A percentile compares a stretch with the other conserved stretches of the same genome.
Conservation (phyloP, 2,329 filamentous ascomycete genomes). For the Talaromyces albobiverticillius region DNA sequence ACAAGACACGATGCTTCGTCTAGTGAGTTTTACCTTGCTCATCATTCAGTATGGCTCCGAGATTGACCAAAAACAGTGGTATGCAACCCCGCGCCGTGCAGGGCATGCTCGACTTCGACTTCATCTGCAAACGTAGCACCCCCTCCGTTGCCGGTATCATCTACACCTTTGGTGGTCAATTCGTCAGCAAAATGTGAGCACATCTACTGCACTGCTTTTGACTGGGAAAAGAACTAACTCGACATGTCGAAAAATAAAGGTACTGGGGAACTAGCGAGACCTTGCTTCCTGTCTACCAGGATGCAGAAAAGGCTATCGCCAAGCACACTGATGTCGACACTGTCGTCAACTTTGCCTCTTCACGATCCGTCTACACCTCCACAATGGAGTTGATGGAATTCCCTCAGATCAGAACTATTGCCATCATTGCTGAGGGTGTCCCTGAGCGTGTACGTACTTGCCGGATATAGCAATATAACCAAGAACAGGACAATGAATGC, state of each 20-base stretch:
- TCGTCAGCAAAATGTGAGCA: conserved; percentile 96
- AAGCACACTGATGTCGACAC: conserved; percentile 98
- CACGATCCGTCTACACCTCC: conserved; percentile 95
- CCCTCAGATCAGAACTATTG: conserved; percentile 97
- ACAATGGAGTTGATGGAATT: conserved; percentile 98
- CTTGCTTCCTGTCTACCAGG: conserved; percentile 95
- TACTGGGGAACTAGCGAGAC: conserved; percentile 99
- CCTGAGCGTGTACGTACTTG: conserved; percentile 80
- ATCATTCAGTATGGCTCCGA: not conserved
- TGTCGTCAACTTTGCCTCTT: conserved; percentile 99
- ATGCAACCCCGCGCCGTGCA: conserved; percentile 92
- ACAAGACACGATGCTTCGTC: conserved; percentile 99
- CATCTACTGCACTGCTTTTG: not conserved
- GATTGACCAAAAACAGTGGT: conserved; percentile 57
- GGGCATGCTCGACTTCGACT: conserved; percentile 98
- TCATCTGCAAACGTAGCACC: conserved; percentile 98
- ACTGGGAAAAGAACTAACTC: not conserved
- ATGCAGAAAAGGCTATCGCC: conserved; percentile 83
- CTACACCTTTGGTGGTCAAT: conserved; percentile 99
- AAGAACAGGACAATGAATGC: not conserved
- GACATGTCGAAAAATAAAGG: conserved; percentile 31
- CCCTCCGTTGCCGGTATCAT: conserved; percentile 98
- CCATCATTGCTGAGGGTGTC: conserved; percentile 99
- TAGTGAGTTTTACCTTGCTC: conserved; percentile 59
- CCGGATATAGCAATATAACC: not conserved